These are phyloP conservation scores for Cryptosporidium felis DNA, from an alignment of 169 alveolate species.

Conservation along the genomic window DNA sequence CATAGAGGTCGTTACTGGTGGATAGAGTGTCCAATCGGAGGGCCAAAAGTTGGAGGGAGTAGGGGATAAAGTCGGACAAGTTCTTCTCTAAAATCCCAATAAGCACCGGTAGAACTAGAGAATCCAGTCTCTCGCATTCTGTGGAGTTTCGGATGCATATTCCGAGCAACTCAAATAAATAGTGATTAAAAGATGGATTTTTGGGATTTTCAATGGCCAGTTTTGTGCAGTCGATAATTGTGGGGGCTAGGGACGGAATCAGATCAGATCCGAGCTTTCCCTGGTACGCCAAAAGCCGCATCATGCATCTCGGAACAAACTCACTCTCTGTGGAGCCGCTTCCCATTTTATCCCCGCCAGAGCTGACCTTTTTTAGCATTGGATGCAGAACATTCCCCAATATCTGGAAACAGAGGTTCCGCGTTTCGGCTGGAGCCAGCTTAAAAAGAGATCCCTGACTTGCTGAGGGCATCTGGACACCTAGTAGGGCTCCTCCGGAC, in stretches of 20 bases:
- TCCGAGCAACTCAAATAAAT: slow-evolving; percentile 79
- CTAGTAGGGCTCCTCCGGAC: background rate
- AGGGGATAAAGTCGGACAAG: slow-evolving; percentile 82
- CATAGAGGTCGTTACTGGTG: slow-evolving; percentile 13
- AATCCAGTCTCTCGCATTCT: slow-evolving; percentile 33
- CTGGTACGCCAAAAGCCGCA: slow-evolving; percentile 12
- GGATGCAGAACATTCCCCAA: slow-evolving; percentile 31
- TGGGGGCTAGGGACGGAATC: background rate
- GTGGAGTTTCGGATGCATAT: slow-evolving; percentile 44
- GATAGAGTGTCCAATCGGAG: slow-evolving; percentile 47
- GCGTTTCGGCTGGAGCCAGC: slow-evolving; percentile 2
- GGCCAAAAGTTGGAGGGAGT: slow-evolving; percentile 71
- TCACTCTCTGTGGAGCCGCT: slow-evolving; percentile 41
- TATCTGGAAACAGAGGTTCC: slow-evolving; percentile 33
- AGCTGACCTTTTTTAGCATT: slow-evolving; percentile 20
- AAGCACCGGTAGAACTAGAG: slow-evolving; percentile 43
- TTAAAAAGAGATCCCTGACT: background rate
- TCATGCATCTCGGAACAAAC: slow-evolving; percentile 61
- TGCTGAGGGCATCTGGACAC: background rate
- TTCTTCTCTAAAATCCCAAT: slow-evolving; percentile 80
- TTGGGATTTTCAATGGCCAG: slow-evolving; percentile 81
- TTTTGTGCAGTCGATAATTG: slow-evolving; percentile 27
- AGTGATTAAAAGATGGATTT: slow-evolving; percentile 84
- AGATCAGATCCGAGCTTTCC: slow-evolving; percentile 5
- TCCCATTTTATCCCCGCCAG: background rate